Base-by-base conservation (phyloP, 2,329 filamentous ascomycete genomes). In the Pseudogymnoascus sp. region DNA sequence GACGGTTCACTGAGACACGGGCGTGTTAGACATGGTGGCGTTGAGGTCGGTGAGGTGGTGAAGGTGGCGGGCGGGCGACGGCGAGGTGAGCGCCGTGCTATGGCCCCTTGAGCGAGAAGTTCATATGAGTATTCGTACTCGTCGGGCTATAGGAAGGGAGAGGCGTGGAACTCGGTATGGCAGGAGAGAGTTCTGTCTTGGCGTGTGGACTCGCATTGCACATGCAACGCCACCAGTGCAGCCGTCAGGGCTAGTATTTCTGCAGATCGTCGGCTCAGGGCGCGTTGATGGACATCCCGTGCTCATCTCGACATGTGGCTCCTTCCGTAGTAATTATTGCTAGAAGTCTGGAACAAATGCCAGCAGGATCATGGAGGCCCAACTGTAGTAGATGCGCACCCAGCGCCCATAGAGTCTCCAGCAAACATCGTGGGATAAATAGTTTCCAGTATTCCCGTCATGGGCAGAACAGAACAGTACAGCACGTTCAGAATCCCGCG, bases 51-150 rank as follows among this genome's bases (percentile, higher is more conserved):
- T 36, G 41, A 30, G 50, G 22, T 30, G n/a, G 37, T 35, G 41
- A 30, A 25, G 33, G 30, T 37, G 25, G 43, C 20, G 28, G 36
- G 25, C 47, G 35, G 37, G 33, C 28, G 64, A 65, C 59, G 61
- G 60, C 58, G 60, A 65, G 63, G 22, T 47, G 22, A 18, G 12
- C 41, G 14, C 22, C 5, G 41, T 47, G 41, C 41, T 47, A 28
- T 47, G 22, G 41, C 41, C 41, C 25, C 41, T 47, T 4, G 22
- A 8, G 28, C 28, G 41, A n/a, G 22, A 28, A 16, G 22, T 47
- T 47, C 22, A 47, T 28, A 11, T 30, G 22, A 30, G 43, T 16
- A 11, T 14, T 30, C 22, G 20, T 30, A 28, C 43, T 50, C 43
- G 28, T 30, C 1, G 14, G 22, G n/a, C 12, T 8, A 25, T 8